Conservation (phyloP, 805 yeast genomes). For the Saccharomycopsis fodiens region DNA sequence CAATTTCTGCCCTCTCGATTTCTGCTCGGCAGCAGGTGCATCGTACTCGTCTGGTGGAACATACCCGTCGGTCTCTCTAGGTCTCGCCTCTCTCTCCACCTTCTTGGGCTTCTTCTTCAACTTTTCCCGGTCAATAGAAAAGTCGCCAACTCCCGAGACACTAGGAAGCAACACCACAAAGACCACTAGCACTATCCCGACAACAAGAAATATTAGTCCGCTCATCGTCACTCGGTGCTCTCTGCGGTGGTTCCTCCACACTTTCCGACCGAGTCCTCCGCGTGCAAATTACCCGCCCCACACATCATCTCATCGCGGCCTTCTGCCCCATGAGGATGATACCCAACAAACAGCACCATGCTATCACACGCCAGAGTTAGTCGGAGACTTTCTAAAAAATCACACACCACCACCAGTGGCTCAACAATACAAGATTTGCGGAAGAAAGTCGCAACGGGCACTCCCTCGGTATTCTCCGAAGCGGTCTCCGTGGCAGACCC, state of each 20-base stretch:
- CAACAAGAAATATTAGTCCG: slow-evolving; percentile 10
- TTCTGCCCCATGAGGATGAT: too few species aligned
- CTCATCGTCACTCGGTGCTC: slow-evolving; percentile 9
- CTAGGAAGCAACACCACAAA: slow-evolving; percentile 16
- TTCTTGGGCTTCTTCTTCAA: background rate
- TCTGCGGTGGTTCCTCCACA: background rate
- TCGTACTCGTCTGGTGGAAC: slow-evolving; percentile 20
- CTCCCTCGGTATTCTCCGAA: slow-evolving; percentile 12
- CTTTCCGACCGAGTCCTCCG: background rate
- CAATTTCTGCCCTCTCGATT: slow-evolving; percentile 7
- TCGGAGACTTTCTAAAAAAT: slow-evolving; percentile 13
- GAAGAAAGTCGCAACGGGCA: background rate
- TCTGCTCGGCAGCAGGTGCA: background rate
- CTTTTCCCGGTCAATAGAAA: slow-evolving; percentile 14
- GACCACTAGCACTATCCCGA: slow-evolving; percentile 9
- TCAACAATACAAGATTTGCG: background rate
- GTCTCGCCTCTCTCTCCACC: background rate
- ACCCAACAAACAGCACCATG: slow-evolving; percentile 3
- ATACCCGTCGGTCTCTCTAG: slow-evolving; percentile 5
- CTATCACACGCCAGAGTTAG: slow-evolving; percentile 18
- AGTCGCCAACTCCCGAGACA: slow-evolving; percentile 18
- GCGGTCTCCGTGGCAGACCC: slow-evolving; percentile 3
- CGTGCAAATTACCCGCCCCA: too few species aligned
- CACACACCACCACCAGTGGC: slow-evolving; percentile 3
- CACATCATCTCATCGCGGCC: too few species aligned